phyloP scores from a whole-genome alignment of 2,329 filamentous ascomycete genomes.

The Penicillium sp. region DNA sequence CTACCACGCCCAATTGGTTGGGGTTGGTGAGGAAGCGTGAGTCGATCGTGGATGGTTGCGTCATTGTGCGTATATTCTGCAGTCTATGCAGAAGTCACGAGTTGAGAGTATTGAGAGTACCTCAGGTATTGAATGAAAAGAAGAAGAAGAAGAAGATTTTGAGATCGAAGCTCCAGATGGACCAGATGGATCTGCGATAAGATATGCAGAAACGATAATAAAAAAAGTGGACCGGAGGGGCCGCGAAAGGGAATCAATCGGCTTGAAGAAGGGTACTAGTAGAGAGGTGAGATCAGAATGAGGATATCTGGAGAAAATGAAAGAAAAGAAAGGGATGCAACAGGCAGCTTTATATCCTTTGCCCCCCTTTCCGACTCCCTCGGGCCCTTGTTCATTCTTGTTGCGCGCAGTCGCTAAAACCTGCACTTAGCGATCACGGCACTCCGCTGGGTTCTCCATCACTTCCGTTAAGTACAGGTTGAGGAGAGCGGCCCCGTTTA shows the following conservation, averaged over 20 bases:
- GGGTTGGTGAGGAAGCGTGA: slow-evolving; percentile 79
- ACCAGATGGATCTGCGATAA: slow-evolving; percentile 28
- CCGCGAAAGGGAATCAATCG: neutral
- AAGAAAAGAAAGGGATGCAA: slow-evolving; percentile 4
- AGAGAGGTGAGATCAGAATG: neutral
- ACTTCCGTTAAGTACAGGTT: slow-evolving; percentile 55
- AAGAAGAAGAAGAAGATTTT: neutral
- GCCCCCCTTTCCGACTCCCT: slow-evolving; percentile 14
- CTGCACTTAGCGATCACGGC: slow-evolving; percentile 51
- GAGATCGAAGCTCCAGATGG: slow-evolving; percentile 14
- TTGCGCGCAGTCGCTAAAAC: slow-evolving; percentile 44
- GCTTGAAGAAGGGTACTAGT: neutral
- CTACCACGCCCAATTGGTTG: slow-evolving; percentile 85
- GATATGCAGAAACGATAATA: slow-evolving; percentile 20
- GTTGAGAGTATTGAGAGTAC: neutral
- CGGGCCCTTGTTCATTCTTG: slow-evolving; percentile 16
- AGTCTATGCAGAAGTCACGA: slow-evolving; percentile 3
- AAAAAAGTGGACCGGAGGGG: slow-evolving; percentile 11
- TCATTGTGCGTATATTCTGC: slow-evolving; percentile 47
- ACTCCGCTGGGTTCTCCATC: slow-evolving; percentile 32
- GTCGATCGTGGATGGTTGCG: slow-evolving; percentile 60
- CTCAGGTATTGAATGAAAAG: too few species aligned
- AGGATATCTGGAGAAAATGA: neutral
- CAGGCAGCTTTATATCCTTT: slow-evolving; percentile 22
- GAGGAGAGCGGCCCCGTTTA: slow-evolving; percentile 42